A percentile compares a stretch with the other conserved stretches of the same genome.
Conservation (phyloP, 202 grass and related monocot species). For the Tripidium arundinaceum region DNA sequence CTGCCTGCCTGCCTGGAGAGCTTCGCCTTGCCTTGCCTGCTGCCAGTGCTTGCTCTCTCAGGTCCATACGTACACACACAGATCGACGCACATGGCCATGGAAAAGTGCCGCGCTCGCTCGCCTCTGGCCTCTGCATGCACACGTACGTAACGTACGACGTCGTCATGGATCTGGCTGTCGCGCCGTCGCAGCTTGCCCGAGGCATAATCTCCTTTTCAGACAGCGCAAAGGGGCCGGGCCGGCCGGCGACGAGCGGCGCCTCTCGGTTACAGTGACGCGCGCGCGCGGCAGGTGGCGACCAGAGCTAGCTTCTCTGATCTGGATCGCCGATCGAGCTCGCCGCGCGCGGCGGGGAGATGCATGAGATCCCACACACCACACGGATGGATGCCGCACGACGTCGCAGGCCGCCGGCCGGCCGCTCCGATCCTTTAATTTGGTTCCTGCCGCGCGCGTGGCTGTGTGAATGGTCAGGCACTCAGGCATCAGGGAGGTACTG, state of each 20-base stretch:
- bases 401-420: neutral
- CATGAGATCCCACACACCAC: neutral
- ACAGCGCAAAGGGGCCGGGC: neutral
- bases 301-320: neutral
- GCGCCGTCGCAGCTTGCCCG: neutral
- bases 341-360: neutral
- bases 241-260: constrained; percentile 9
- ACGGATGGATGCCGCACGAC: neutral
- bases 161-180: neutral
- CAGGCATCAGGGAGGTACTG: constrained; percentile 7
- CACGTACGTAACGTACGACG: too few species aligned
- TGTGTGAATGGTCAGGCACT: constrained; percentile 30
- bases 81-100: neutral
- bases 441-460: neutral
- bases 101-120: neutral
- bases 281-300: neutral
- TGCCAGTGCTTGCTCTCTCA: neutral
- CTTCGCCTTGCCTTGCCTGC: neutral
- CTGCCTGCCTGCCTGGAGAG: neutral
- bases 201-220: constrained; percentile 3
- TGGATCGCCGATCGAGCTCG: neutral
- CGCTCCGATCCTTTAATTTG: neutral
- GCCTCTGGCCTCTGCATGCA: neutral
- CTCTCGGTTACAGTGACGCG: constrained; percentile 18
- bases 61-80: neutral